phyloP scores from a whole-genome alignment of 495 filamentous ascomycete genomes.

The Penicillium pancosmium region DNA sequence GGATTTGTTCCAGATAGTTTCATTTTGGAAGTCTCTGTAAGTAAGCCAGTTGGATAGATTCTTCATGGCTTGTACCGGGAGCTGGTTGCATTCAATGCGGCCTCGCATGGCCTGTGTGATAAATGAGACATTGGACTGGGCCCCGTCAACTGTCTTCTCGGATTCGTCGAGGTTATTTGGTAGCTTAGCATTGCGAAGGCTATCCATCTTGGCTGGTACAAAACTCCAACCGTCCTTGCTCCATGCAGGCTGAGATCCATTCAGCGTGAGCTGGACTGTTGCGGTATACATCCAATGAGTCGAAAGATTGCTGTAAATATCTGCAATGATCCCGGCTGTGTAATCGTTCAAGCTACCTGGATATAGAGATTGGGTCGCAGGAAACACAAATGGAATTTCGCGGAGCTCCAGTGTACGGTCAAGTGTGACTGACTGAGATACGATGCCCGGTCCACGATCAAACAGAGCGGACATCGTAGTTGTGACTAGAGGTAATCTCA shows the following conservation, averaged over 20 bases:
- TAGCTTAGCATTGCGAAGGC: neutral
- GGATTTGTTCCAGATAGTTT: slow-evolving; percentile 13
- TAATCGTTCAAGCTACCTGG: slow-evolving; percentile 13
- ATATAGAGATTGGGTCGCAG: slow-evolving; percentile 6
- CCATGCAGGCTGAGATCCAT: slow-evolving; percentile 37
- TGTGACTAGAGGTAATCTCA: slow-evolving; percentile 26
- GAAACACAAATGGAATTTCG: slow-evolving; percentile 17
- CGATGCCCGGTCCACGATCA: slow-evolving; percentile 17
- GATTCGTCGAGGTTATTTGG: neutral
- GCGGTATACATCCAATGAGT: slow-evolving; percentile 36
- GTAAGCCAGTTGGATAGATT: slow-evolving; percentile 31
- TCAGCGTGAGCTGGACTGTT: slow-evolving; percentile 30
- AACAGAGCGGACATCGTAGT: slow-evolving; percentile 43
- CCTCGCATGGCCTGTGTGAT: slow-evolving; percentile 32
- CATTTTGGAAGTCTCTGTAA: slow-evolving; percentile 19
- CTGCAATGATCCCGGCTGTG: slow-evolving; percentile 4
- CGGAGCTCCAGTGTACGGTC: slow-evolving; percentile 22
- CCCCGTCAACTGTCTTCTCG: neutral
- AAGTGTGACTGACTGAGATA: slow-evolving; percentile 16
- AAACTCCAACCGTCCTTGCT: slow-evolving; percentile 43
- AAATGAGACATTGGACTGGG: slow-evolving; percentile 28
- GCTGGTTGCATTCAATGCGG: slow-evolving; percentile 30
- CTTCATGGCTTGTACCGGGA: slow-evolving; percentile 10
- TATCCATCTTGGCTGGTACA: slow-evolving; percentile 21
- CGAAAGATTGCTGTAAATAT: slow-evolving; percentile 24